Conservation (phyloP, 2,329 filamentous ascomycete species). For the Dryadomyces quercus-mongolicae region DNA sequence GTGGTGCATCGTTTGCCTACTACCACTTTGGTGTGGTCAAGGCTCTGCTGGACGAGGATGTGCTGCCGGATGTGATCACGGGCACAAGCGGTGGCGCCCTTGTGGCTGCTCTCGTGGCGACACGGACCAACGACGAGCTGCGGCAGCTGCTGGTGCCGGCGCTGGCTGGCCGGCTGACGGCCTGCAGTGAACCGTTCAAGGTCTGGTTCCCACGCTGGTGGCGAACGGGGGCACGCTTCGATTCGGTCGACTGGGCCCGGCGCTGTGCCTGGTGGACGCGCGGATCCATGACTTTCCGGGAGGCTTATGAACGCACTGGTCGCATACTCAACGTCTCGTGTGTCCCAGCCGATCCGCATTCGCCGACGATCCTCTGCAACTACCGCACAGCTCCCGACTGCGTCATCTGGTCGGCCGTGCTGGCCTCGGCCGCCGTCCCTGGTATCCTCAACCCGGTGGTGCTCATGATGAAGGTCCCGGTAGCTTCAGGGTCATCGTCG, state of each 20-base stretch:
- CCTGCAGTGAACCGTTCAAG: conserved; percentile 65
- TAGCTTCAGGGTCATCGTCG: conserved; percentile 13
- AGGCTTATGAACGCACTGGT: conserved; percentile 88
- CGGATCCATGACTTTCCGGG: conserved; percentile 85
- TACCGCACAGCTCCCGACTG: conserved; percentile 93
- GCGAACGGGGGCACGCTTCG: conserved; percentile 85
- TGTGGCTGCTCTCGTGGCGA: conserved; percentile 76
- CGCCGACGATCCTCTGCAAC: conserved; percentile 82
- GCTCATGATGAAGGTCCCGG: conserved; percentile 69
- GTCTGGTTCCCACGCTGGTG: conserved; percentile 81
- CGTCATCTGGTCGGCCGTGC: conserved; percentile 93
- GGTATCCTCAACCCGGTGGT: conserved; percentile 94
- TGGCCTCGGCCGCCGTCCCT: conserved; percentile 90
- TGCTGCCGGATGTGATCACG: conserved; percentile 88
- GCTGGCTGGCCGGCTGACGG: conserved; percentile 71
- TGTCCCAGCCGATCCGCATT: conserved; percentile 90
- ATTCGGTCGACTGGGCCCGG: conserved; percentile 82
- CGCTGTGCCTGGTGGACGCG: conserved; percentile 81
- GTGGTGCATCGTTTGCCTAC: conserved; percentile 88
- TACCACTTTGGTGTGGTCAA: conserved; percentile 93
- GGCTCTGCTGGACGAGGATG: conserved; percentile 72
- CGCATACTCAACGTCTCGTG: conserved; percentile 93
- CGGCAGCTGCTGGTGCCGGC: conserved; percentile 76
- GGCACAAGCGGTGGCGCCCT: conserved; percentile 91
- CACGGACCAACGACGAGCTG: conserved; percentile 83